Conservation (phyloP, 1,139 yeast genomes). For the Yamadazyma blattariae region DNA sequence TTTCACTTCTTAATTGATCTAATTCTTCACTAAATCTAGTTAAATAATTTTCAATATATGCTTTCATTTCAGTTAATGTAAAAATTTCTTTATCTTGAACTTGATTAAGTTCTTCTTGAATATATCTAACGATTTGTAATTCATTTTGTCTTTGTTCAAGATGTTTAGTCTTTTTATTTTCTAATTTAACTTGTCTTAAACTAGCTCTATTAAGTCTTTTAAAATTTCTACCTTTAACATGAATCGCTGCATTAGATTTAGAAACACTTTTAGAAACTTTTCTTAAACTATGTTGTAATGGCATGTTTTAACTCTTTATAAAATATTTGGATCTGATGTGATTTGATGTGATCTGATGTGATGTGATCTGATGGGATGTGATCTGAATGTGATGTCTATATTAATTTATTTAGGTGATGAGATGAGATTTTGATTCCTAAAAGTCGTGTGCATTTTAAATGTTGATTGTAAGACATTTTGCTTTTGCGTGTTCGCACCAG, state of each 20-base stretch:
- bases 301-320: too few species aligned
- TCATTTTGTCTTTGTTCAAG: slow-evolving; percentile 61
- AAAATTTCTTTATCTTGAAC: slow-evolving; percentile 43
- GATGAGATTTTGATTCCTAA: too few species aligned
- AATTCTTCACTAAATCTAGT: slow-evolving; percentile 73
- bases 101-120: slow-evolving; percentile 60
- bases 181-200: slow-evolving; percentile 70
- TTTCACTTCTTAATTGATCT: slow-evolving; percentile 49
- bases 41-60: slow-evolving; percentile 61
- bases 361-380: too few species aligned
- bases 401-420: too few species aligned
- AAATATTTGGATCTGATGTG: background rate
- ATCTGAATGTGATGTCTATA: too few species aligned
- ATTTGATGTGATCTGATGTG: slow-evolving; percentile 3
- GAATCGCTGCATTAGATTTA: slow-evolving; percentile 63
- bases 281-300: slow-evolving; percentile 67
- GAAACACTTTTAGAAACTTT: slow-evolving; percentile 67
- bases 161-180: slow-evolving; percentile 52
- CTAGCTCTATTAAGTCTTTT: slow-evolving; percentile 85
- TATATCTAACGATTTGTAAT: slow-evolving; percentile 52
- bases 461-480: too few species aligned
- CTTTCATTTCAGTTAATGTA: slow-evolving; percentile 54
- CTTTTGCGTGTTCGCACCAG: slow-evolving; percentile 13
- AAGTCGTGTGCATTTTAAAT: slow-evolving; percentile 11
- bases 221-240: slow-evolving; percentile 86